Evolutionary conservation across 441 rosid genomes (phyloP), one percentile per base, ranked within the genome.

Genomic region (Jatropha multifida): DNA sequence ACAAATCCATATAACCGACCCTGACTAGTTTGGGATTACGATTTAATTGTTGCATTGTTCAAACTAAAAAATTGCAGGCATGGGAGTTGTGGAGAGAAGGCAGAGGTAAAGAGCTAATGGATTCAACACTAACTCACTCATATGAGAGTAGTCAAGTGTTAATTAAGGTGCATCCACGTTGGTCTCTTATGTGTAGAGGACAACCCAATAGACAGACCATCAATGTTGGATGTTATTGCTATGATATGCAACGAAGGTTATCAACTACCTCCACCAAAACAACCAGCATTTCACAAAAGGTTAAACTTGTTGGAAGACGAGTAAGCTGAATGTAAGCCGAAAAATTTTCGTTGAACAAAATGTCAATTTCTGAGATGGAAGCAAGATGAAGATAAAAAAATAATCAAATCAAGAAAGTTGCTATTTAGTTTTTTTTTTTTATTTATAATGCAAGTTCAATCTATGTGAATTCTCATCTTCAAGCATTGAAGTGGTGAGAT

Each of bases 181-280:
- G 74, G 41, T 6, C 51, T 71, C 6, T 52, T 71, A 10, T 71
- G 74, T 23, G 66, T 59, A 23, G 55, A 71, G 59, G 55, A 71
- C 14, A 59, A 58, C 14, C 51, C 52, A 7, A 12, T 7, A 38
- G 55, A 71, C 18, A 41, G 66, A 42, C 74, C 74, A 5, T 11
- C 74, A 15, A 71, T 71, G 66, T 7, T 48, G 2, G 55, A 71
- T 59, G 41, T 71, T 23, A 62, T 59, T 3, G 7, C 37, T 4
- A 42, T 58, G 27, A 52, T 71, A 0, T 26, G 9, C 7, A 71
- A 71, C 4, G 65, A 59, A 42, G n/a, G 4, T 46, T 20, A n/a
- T 18, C 14, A 23, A 11, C 26, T 59, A 10, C 74, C 74, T 11
- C 7, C 41, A 4, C 64, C 64, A 11, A 44, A 20, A 49, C 52